Conservation (phyloP, 345 rosid genomes). For the Gossypium stocksii region DNA sequence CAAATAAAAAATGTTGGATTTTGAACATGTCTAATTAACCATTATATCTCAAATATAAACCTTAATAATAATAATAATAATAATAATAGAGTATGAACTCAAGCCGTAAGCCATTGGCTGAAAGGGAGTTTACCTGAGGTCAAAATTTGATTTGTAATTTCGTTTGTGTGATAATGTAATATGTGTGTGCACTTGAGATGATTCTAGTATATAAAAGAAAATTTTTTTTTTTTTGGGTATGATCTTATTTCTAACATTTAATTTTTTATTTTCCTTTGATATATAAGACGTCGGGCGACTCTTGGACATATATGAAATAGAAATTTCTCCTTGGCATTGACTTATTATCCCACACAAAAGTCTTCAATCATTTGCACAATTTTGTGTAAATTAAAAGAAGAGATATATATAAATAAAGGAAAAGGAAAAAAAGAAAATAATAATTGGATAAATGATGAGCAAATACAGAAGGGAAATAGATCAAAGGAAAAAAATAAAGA, state of each 20-base stretch:
- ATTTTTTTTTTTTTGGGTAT: no score
- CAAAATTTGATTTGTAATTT: no score
- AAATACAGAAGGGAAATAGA: not conserved
- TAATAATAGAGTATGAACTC: no score
- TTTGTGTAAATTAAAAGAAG: not conserved
- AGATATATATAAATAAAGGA: not conserved
- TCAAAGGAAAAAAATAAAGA: not conserved
- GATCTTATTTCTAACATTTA: not conserved
- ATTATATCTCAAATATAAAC: no score
- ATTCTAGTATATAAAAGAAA: no score
- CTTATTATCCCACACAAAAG: not conserved
- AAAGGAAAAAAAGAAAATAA: not conserved
- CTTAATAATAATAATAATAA: no score
- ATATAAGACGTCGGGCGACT: not conserved
- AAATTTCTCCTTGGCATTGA: slow-evolving; percentile 9
- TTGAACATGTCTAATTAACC: no score
- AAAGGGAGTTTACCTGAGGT: no score
- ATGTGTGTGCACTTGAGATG: no score
- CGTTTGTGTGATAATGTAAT: no score
- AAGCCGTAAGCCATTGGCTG: no score
- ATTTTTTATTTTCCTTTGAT: not conserved
- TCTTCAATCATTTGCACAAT: not conserved
- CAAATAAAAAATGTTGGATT: no score
- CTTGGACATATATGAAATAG: slow-evolving; percentile 2
- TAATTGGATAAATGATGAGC: not conserved